A percentile compares a stretch with the other conserved stretches of the same genome.
These are phyloP conservation scores for Simmondsia chinensis DNA, from an alignment of 148 eudicot species.

Conservation along the genomic window DNA sequence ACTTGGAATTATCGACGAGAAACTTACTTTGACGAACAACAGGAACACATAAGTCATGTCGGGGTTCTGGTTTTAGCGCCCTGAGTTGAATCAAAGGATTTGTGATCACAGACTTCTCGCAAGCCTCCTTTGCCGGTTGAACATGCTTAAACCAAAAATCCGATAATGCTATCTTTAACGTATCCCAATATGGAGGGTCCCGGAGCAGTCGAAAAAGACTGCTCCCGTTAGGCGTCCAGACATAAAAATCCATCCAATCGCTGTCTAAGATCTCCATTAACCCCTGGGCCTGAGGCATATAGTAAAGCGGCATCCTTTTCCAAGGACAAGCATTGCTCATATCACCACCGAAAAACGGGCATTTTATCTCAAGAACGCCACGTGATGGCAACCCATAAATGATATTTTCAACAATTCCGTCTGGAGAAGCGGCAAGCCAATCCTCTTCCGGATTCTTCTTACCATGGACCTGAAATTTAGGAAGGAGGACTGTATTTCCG, in stretches of 20 bases:
- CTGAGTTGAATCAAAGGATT: conserved; percentile 43
- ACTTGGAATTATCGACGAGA: conserved; percentile 35
- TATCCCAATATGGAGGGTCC: conserved; percentile 60
- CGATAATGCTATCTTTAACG: conserved; percentile 42
- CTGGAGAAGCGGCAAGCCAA: conserved; percentile 88
- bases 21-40: conserved; percentile 48
- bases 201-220: conserved; percentile 64
- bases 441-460: conserved; percentile 26
- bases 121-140: conserved; percentile 60
- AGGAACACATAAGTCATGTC: conserved; percentile 36
- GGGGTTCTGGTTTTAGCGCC: conserved; percentile 43
- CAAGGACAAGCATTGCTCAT: conserved; percentile 41
- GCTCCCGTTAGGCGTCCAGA: conserved; percentile 70
- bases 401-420: conserved; percentile 43
- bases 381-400: conserved; percentile 37
- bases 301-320: conserved; percentile 47
- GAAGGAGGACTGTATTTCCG: conserved; percentile 40
- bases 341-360: conserved; percentile 63
- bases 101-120: conserved; percentile 19
- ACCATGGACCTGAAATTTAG: conserved; percentile 49
- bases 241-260: conserved; percentile 86
- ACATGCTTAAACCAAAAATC: conserved; percentile 95
- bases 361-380: conserved; percentile 75
- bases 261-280: conserved; percentile 74
- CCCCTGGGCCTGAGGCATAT: conserved; percentile 86